Base-by-base conservation (phyloP, 805 yeast genomes). In the Yarrowia sp. region DNA sequence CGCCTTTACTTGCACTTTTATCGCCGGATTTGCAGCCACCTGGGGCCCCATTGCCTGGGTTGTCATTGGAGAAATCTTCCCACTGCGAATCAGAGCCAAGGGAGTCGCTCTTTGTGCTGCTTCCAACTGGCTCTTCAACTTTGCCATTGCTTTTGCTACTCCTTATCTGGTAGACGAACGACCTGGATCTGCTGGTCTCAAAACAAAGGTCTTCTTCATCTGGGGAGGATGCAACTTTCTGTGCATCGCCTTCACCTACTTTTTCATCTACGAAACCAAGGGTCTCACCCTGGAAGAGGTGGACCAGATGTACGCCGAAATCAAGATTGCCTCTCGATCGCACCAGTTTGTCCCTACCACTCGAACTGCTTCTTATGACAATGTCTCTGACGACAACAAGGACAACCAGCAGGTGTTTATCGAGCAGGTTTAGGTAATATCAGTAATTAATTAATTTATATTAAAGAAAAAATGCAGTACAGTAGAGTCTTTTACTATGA, bases 191-290 rank as follows among this genome's bases (percentile, higher is more conserved):
- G 87, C 84, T 14, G 85, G 85, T 56, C 78, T 71, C 67, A 66
- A 65, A 32, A 69, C 52, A 35, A 73, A 71, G 22, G 72, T 74
- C 38, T 74, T 73, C 56, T 61, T 61, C 58, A 71, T 74, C 67
- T 74, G 74, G 61, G 76, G 71, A 40, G 67, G 58, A 16, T 61
- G 64, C 56, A 61, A 61, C 56, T 46, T 48, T 16, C 35, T 61
- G 33, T 33, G 58, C 14, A 46, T 61, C 30, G 44, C 46, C 38
- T 74, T 71, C 52, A 49, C 68, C 46, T 68, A 28, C 66, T 71
- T 85, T 67, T 83, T 84, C 75, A 84, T 85, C 82, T 89, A 88
- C 40, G 91, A 87, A 76, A 87, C 91, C 36, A 86, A 86, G 76
- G 86, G 83, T 70, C 84, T 82, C 76, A 84, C 90, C 14, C 80